These are phyloP conservation scores for Pestalotiopsis sp. DNA, from an alignment of 2,329 filamentous ascomycete genomes.

Conservation along the genomic window DNA sequence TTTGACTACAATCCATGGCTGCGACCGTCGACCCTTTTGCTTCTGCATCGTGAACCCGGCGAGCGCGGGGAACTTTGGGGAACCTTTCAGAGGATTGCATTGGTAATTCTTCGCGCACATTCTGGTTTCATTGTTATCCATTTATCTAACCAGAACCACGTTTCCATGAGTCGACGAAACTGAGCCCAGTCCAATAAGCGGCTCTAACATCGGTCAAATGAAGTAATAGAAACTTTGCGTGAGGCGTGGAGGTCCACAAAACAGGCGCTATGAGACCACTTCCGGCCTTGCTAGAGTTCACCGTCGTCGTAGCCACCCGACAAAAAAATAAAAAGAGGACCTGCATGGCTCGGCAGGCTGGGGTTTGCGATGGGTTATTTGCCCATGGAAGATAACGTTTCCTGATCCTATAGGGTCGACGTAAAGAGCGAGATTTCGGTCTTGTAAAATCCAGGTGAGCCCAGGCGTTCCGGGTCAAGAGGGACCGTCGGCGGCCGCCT, in stretches of 20 bases:
- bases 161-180: constrained; percentile 10
- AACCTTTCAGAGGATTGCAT: not conserved
- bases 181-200: constrained; percentile 12
- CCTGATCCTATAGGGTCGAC: constrained; percentile 1
- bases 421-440: constrained; percentile 6
- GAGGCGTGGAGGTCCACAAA: constrained; percentile 4
- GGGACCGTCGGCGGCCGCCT: not conserved
- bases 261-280: constrained; percentile 4
- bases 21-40: constrained; percentile 1
- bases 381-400: constrained; percentile 3
- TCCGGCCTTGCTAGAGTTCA: not conserved
- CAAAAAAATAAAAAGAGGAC: not conserved
- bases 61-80: not conserved
- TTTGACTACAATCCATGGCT: constrained; percentile 2
- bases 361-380: not conserved
- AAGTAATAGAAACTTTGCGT: constrained; percentile 13
- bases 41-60: not conserved
- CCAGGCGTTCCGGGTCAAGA: not conserved
- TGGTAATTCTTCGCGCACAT: constrained; percentile 2
- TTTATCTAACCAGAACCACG: constrained; percentile 1
- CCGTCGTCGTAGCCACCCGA: constrained; percentile 7
- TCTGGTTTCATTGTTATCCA: not conserved
- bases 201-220: constrained; percentile 13
- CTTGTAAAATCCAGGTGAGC: not conserved
- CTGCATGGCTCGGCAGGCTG: not conserved